Percentiles rank a stretch among this genome's conserved stretches.
Conservation (phyloP, 2,329 filamentous ascomycete species). For the Cladobotryum mycophilum region DNA sequence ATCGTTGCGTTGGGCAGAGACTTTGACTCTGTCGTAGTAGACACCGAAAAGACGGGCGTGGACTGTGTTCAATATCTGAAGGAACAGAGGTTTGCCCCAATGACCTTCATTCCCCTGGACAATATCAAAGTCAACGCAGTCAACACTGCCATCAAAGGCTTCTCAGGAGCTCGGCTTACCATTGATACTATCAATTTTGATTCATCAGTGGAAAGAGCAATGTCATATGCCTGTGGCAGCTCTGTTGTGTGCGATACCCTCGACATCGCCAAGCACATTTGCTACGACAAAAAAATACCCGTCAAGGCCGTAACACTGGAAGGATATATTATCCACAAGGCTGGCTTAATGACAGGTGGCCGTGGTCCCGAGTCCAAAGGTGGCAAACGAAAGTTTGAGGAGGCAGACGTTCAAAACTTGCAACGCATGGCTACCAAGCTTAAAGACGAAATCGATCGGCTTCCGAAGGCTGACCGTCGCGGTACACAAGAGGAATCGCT, state of each 20-base stretch:
- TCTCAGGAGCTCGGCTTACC: slow-evolving; percentile 77
- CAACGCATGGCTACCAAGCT: slow-evolving; percentile 69
- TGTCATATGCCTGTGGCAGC: slow-evolving; percentile 91
- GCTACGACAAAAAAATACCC: slow-evolving; percentile 75
- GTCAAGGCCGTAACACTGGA: slow-evolving; percentile 94
- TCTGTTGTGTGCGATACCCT: slow-evolving; percentile 90
- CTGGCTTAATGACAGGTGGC: slow-evolving; percentile 93
- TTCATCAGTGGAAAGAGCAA: slow-evolving; percentile 77
- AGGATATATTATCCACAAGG: slow-evolving; percentile 95
- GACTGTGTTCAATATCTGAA: slow-evolving; percentile 94
- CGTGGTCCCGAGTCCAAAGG: slow-evolving; percentile 70
- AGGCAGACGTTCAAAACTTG: slow-evolving; percentile 82
- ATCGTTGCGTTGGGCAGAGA: slow-evolving; percentile 87
- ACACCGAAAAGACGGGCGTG: slow-evolving; percentile 87
- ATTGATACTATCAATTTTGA: slow-evolving; percentile 98
- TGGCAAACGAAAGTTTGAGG: slow-evolving; percentile 77
- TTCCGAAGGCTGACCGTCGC: slow-evolving; percentile 73
- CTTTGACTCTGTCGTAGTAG: slow-evolving; percentile 91
- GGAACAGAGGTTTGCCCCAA: slow-evolving; percentile 77
- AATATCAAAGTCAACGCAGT: slow-evolving; percentile 93
- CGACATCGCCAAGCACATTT: slow-evolving; percentile 79
- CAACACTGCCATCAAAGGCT: slow-evolving; percentile 84
- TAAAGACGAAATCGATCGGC: slow-evolving; percentile 67
- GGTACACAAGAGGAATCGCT: slow-evolving; percentile 74
- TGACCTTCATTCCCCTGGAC: slow-evolving; percentile 93